Base-by-base conservation (phyloP, 805 yeast genomes). In the Candida tibetensis region DNA sequence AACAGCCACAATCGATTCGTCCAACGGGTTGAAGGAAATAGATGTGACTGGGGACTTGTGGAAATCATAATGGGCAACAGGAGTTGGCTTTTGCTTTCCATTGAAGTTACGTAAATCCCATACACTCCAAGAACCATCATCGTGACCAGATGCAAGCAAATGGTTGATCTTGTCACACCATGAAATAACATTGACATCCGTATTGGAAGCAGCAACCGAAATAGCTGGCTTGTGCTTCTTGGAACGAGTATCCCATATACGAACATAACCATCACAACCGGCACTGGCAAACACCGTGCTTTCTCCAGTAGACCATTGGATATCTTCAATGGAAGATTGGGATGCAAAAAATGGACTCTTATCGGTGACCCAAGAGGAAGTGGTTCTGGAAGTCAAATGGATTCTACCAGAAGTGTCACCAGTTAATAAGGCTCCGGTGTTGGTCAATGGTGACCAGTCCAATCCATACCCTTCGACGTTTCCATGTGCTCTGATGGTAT, bases 191-290 rank as follows among this genome's bases (percentile, higher is more conserved):
- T 93, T 93, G 47, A 93, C 86, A 61, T 93, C 99, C 1, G 86
- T 71, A 16, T 70, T 64, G 10, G 95, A 80, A 0, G 96, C 98
- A 40, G 64, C 71, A 26, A 88, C 88, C 28, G 88, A 82, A 42
- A 93, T 69, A 2, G 96, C 95, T 1, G 97, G 95, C 69, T 79
- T 81, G 60, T 88, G 95, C 56, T 86, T 83, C 66, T 87, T 86
- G 37, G 95, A 85, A 62, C 99, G 78, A 2, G 95, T 88, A 62
- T 93, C 99, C 99, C 99, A 93, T 52, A 93, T 85, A 50, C 96
- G 78, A 30, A 91, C 78, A 56, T 77, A 78, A 5, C 98, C 98
- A 57, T 93, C 99, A 41, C 85, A 75, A 12, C 96, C 97, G 30
- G 85, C 91, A 16, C 95, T 79, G n/a, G 97, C 95, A 59, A 93